A percentile compares a stretch with the other conserved stretches of the same genome.
Conservation (phyloP, 2,329 filamentous ascomycete species). For the Lachnum nothofagi region DNA sequence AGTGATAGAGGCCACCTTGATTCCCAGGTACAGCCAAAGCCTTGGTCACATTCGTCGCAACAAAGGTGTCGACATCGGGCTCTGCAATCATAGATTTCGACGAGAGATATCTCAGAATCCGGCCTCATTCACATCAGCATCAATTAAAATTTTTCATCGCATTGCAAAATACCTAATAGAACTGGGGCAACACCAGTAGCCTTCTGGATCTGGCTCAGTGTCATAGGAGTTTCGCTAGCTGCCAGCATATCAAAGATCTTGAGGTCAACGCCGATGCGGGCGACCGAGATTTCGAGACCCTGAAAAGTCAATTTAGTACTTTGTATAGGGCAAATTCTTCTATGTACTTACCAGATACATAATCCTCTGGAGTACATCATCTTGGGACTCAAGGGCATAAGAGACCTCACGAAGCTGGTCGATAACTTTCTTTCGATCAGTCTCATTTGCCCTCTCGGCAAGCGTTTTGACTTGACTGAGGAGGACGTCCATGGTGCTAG, state of each 20-base stretch:
- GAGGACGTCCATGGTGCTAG: no score
- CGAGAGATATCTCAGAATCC: constrained; percentile 33
- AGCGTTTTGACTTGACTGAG: no score
- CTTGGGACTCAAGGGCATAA: no score
- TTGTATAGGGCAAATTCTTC: no score
- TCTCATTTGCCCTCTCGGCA: no score
- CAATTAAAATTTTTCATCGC: background rate
- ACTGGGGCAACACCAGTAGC: constrained; percentile 23
- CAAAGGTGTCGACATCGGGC: constrained; percentile 27
- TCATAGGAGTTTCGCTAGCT: background rate
- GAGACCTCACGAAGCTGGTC: no score
- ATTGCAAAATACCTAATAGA: background rate
- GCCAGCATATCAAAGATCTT: background rate
- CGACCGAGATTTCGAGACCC: no score
- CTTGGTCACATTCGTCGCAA: constrained; percentile 30
- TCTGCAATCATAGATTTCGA: constrained; percentile 32
- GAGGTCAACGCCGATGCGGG: no score
- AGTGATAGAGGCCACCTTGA: constrained; percentile 27
- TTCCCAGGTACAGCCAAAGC: constrained; percentile 28
- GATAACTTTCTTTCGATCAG: no score
- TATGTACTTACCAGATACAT: no score
- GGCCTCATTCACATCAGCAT: constrained; percentile 16
- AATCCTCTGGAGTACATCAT: no score
- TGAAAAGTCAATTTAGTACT: no score
- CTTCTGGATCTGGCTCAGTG: background rate